Evolutionary conservation across 371 early-diverging fungal genomes (phyloP), one percentile per base, ranked within the genome.

Genomic region (Syncephalastrum sp.): DNA sequence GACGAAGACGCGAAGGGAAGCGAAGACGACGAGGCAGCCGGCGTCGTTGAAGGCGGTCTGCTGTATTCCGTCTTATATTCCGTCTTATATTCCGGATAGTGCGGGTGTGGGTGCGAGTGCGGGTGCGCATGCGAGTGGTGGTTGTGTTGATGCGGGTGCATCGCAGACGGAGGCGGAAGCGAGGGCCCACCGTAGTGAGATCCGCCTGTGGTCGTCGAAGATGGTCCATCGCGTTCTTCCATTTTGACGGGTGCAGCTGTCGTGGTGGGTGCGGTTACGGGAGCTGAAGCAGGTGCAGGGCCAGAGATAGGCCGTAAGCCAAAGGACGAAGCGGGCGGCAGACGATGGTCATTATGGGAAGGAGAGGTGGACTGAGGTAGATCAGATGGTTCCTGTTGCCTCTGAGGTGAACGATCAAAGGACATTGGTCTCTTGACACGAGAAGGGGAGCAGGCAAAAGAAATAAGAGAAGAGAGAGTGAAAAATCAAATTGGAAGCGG

Each of bases 321-420:
- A 33, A 33, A 33, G 38, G 38, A 33, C 7, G 38, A 33, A 10
- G 38, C 38, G 10, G 38, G 38, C 38, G 38, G 38, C 38, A 33
- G 38, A 33, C 41, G n/a, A 24, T 23, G 46, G 25, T 13, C 10
- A 46, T 43, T 4, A 13, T 5, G 16, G 12, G 15, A 45, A 5
- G 19, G n/a, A 33, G 27, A 24, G 12, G 46, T 29, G 19, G 53
- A 44, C 41, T 21, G 38, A 42, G 50, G 50, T 24, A 24, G 61
- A 61, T 61, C 63, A 27, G 61, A 53, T 50, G 56, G 59, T 63
- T 54, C 58, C 42, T 57, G 63, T 63, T 68, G 66, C 54, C 52
- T 57, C 55, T 57, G 63, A 15, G 57, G 53, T 52, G 65, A 51
- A 42, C 65, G 72, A 64, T 72, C 72, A 64, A 71, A 68, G 54